These are phyloP conservation scores for Rhodocollybia butyracea DNA, from an alignment of 768 basidiomycete species.

Conservation along the genomic window DNA sequence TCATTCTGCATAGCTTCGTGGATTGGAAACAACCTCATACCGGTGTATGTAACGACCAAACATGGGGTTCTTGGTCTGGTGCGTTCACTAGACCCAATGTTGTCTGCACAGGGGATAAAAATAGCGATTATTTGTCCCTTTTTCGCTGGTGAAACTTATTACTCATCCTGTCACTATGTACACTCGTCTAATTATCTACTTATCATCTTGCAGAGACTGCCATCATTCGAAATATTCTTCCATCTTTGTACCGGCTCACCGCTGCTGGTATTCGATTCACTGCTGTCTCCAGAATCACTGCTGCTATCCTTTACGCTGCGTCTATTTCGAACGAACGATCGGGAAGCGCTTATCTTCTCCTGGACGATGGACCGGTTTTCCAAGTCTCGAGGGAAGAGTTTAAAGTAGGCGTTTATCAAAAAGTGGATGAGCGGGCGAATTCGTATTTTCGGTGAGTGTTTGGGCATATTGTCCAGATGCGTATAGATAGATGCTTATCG, in stretches of 20 bases:
- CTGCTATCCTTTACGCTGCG: slow-evolving; percentile 25
- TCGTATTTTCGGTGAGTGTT: neutral
- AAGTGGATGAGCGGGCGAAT: slow-evolving; percentile 13
- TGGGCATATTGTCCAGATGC: neutral
- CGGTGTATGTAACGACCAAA: slow-evolving; percentile 25
- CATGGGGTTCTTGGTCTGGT: slow-evolving; percentile 28
- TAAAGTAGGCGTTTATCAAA: slow-evolving; percentile 22
- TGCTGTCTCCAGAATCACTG: slow-evolving; percentile 23
- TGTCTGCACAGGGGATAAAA: slow-evolving; percentile 13
- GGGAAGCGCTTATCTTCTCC: slow-evolving; percentile 22
- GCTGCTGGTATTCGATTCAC: slow-evolving; percentile 22
- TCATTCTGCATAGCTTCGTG: slow-evolving; percentile 20
- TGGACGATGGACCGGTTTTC: slow-evolving; percentile 25
- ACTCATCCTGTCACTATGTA: neutral
- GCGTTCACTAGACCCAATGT: slow-evolving; percentile 18
- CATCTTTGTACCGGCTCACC: neutral
- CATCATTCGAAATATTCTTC: neutral
- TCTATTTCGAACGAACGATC: slow-evolving; percentile 15
- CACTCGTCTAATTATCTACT: neutral
- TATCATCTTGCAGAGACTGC: neutral
- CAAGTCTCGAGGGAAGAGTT: slow-evolving; percentile 18
- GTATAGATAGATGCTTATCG: neutral
- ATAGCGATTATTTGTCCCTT: slow-evolving; percentile 22
- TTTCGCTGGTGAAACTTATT: slow-evolving; percentile 19
- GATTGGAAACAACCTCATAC: slow-evolving; percentile 19